These are phyloP conservation scores for Xylaria sp. DNA, from an alignment of 495 filamentous ascomycete genomes.

Conservation along the genomic window DNA sequence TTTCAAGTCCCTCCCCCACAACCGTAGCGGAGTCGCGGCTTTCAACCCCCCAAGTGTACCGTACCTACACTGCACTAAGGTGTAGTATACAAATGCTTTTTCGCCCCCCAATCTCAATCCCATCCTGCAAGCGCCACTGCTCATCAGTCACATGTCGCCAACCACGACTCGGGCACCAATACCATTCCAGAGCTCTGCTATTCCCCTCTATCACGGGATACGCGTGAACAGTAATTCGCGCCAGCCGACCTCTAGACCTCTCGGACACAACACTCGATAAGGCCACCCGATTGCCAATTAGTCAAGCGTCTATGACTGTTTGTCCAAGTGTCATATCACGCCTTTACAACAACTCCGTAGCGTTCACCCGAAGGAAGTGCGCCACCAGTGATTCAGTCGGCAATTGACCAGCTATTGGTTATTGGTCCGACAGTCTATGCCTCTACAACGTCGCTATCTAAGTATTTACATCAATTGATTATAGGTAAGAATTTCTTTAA, in stretches of 20 bases:
- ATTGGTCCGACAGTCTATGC: neutral
- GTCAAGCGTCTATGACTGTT: neutral
- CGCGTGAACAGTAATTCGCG: conserved; percentile 17
- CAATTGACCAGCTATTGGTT: neutral
- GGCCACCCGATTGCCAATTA: conserved; percentile 10
- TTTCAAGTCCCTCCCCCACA: conserved; percentile 13
- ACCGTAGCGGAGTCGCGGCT: conserved; percentile 19
- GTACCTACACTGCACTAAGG: too few species aligned
- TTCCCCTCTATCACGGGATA: conserved; percentile 7
- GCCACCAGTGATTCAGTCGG: neutral
- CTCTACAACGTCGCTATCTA: neutral
- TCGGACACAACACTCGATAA: conserved; percentile 5
- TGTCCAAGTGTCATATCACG: neutral
- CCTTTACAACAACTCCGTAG: conserved; percentile 3
- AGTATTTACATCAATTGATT: neutral
- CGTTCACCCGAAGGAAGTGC: neutral
- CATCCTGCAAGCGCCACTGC: conserved; percentile 25
- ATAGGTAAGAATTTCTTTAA: neutral
- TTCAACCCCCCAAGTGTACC: neutral
- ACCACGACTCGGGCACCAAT: conserved; percentile 29
- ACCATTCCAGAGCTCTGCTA: neutral
- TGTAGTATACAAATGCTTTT: conserved; percentile 1
- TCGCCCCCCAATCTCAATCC: conserved; percentile 24
- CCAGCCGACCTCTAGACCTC: conserved; percentile 4
- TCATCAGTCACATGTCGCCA: conserved; percentile 27